Evolutionary conservation across 2,329 filamentous ascomycete species (phyloP), one percentile per base, ranked within the genome.

Genomic region (Clonostachys solani): DNA sequence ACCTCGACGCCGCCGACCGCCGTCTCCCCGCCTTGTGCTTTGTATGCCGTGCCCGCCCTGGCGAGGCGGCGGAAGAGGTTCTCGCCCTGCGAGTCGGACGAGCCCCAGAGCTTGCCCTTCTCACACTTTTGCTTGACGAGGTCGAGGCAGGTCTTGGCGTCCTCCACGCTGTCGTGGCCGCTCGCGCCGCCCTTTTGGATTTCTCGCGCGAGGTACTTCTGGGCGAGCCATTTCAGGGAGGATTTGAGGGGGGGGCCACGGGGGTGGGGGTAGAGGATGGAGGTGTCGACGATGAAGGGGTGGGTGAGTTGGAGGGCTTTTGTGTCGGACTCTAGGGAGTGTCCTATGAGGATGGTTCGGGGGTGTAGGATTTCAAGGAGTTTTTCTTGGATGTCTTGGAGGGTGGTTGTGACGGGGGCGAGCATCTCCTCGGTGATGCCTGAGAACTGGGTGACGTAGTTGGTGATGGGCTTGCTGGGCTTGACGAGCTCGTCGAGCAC

Each of bases 121-220:
- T 97, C 92, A 64, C 92, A 96, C 65, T 99, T 99, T 61, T 92
- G 86, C 66, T 94, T 95, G 43, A 97, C 83, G 2, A 99, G 84
- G 58, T 97, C 92, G 13, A 99, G 83, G 53, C 91, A 95, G 4
- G 94, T 91, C 54, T 80, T 84, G 13, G 94, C 91, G 64, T 99
- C 94, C 66, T 99, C 94, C 52, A 96, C 79, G 49, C 89, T 94
- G 73, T 97, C 86, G 63, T 99, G 94, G 15, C 94, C 94, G 15
- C 63, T 63, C 15, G 76, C 74, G 44, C 86, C 87, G 40, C 83
- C 84, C 57, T 88, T 90, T 62, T 99, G 94, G 46, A 99, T 95
- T 63, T 95, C 88, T 48, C 89, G 86, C 45, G 79, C 80, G 16
- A 97, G 78, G 58, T 92, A 95, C 61, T 92, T 94, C 55, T 92